Evolutionary conservation across 108 stramenopile species (phyloP).

Genomic region (Cyclotella sp.): DNA sequence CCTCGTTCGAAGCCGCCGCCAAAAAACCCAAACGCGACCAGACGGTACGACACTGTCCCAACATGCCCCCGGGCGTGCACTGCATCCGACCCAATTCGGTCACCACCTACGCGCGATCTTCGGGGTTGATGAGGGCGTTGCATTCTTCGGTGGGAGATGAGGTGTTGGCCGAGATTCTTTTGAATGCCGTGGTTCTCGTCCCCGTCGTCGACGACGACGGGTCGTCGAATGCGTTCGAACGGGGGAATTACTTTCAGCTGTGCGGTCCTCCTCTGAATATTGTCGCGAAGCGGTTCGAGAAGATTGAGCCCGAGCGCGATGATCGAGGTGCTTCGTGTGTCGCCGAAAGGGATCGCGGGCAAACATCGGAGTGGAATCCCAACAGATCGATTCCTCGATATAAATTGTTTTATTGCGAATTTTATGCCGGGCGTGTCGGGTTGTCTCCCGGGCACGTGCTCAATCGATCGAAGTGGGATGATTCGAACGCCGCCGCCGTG

Average conservation of each 20-base stretch:
- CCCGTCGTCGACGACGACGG: constrained; percentile 26
- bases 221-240: constrained; percentile 9
- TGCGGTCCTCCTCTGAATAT: constrained; percentile 71
- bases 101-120: constrained; percentile 44
- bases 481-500: background rate
- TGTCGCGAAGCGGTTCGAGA: constrained; percentile 28
- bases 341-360: background rate
- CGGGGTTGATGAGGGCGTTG: constrained; percentile 45
- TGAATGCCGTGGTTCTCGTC: constrained; percentile 50
- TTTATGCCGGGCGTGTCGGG: constrained; percentile 48
- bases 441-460: constrained; percentile 50
- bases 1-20: background rate
- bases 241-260: constrained; percentile 66
- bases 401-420: constrained; percentile 54
- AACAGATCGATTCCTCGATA: constrained; percentile 52
- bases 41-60: constrained; percentile 36
- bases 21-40: constrained; percentile 5
- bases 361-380: constrained; percentile 33
- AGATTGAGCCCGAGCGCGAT: background rate
- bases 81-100: constrained; percentile 54
- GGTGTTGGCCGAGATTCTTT: constrained; percentile 47
- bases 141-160: constrained; percentile 51
- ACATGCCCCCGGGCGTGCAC: constrained; percentile 49
- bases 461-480: constrained; percentile 16
- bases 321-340: constrained; percentile 38